Evolutionary conservation across 73 alveolate genomes (phyloP), one percentile per base, ranked within the genome.

Genomic region (Symbiodinium natans): DNA sequence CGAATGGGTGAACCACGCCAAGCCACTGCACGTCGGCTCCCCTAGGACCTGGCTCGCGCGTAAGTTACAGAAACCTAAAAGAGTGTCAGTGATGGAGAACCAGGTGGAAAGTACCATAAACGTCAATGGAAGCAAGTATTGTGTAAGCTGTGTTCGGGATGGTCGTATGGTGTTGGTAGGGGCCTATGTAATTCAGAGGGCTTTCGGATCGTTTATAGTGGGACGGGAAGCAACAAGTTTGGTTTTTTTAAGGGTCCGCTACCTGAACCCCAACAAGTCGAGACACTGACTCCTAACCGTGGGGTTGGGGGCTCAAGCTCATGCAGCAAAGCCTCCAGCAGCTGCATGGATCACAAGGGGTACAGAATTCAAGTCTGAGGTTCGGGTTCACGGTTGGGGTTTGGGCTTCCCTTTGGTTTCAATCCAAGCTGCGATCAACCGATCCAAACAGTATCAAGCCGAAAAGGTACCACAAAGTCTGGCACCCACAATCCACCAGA

Each of bases 41-140:
- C 77, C 77, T 9, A 59, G 77, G 38, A 59, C 77, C 77, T 59
- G 77, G 77, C 77, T 59, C 77, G 77, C 77, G 38, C 38, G 77
- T 17, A 13, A 59, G 36, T n/a, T 59, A 43, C 38, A 59, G 77
- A 27, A 13, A 27, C 77, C 77, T 3, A 59, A 59, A 59, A 59
- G 1, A 59, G 6, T 59, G 77, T 59, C 77, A 59, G 23, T 59
- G 8, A 3, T 59, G 77, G 77, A 59, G 77, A 17, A 59, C 77
- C n/a, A 59, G 7, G 36, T 3, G 77, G 59, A 5, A 27, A 17
- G 77, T 17, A 3, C 77, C 38, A 17, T 59, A 27, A 59, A 59
- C 11, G 77, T 13, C 11, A 59, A 5, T 59, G 77, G 77, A 3
- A 3, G 31, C 77, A 59, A 5, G 77, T 59, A 59, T 17, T 59